Base-by-base conservation (phyloP, 1,284 basidiomycete species). In the Malassezia psittaci region DNA sequence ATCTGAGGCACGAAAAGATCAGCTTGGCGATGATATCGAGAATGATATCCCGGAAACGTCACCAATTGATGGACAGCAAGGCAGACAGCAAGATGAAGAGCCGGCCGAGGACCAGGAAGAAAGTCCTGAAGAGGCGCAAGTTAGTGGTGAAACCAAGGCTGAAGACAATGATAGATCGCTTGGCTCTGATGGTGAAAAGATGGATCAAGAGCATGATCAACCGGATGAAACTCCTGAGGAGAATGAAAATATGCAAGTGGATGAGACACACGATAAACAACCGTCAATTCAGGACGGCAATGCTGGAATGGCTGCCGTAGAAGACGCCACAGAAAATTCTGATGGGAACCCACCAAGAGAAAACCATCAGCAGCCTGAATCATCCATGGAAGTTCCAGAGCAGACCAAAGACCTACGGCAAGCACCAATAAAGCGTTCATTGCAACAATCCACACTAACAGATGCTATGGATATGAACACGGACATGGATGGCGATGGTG, bases 261-360 rank as follows among this genome's bases (percentile, higher is more conserved):
- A 29, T 29, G 24, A 29, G 24, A 29, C 24, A 29, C 24, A 29
- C 24, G 24, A 29, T 29, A 29, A 29, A 7, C 24, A 29, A 29
- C 24, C 24, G 45, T 51, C 61, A 16, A 71, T 73, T 5, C 64
- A 65, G 52, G 61, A 57, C 8, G 67, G 68, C 21, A 66, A 71
- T 42, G 67, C 69, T 3, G 68, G 68, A 9, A 63, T 72, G 33
- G 73, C 76, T 29, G 13, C 43, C 16, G 69, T 75, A 33, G 74
- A 71, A 21, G 66, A 29, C 24, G 24, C 24, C 24, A 29, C 24
- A 29, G 24, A 29, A 7, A 29, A 29, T 29, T 3, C 4, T 29
- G 24, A 29, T 29, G 24, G 24, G 7, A 29, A 29, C 7, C 7
- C 24, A 29, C 24, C 24, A 7, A 3, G 15, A n/a, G 42, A 24